Evolutionary conservation across 306 rosid genomes (phyloP).

Genomic region (Fragaria nilgerrensis): DNA sequence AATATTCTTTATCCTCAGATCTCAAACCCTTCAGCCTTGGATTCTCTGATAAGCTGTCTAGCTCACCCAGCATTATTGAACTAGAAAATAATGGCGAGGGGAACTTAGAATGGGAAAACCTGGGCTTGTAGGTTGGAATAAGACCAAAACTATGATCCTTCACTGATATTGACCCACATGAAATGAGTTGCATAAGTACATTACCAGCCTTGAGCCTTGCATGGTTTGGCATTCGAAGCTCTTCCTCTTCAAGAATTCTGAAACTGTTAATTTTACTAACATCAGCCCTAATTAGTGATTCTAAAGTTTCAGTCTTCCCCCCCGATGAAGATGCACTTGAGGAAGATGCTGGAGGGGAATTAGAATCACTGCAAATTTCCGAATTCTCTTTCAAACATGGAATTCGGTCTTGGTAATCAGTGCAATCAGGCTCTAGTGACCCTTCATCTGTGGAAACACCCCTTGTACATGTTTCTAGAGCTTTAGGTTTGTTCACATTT

Average conservation of each 20-base stretch:
- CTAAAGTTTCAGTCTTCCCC: conserved; percentile 84
- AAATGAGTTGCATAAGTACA: conserved; percentile 81
- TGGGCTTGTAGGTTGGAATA: conserved; percentile 70
- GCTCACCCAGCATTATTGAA: conserved; percentile 65
- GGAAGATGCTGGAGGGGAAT: conserved; percentile 59
- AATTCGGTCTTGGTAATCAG: conserved; percentile 33
- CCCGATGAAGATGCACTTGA: conserved; percentile 64
- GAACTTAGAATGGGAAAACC: conserved; percentile 65
- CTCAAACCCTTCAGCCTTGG: conserved; percentile 60
- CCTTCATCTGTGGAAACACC: conserved; percentile 90
- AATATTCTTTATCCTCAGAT: conserved; percentile 78
- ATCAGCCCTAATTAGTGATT: conserved; percentile 85
- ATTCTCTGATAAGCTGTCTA: conserved; percentile 63
- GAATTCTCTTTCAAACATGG: conserved; percentile 41
- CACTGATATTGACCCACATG: conserved; percentile 86
- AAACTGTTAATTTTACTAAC: conserved; percentile 74
- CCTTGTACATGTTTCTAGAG: conserved; percentile 68
- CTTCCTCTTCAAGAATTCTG: conserved; percentile 69
- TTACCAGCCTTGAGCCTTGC: conserved; percentile 67
- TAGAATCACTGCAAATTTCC: conserved; percentile 45
- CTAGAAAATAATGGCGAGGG: conserved; percentile 68
- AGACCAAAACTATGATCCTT: conserved; percentile 79
- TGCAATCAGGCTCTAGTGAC: conserved; percentile 47
- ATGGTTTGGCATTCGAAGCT: conserved; percentile 51
- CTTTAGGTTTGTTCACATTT: conserved; percentile 32